Evolutionary conservation across 768 basidiomycete genomes (phyloP).

Genomic region (Lactifluus rugatus): DNA sequence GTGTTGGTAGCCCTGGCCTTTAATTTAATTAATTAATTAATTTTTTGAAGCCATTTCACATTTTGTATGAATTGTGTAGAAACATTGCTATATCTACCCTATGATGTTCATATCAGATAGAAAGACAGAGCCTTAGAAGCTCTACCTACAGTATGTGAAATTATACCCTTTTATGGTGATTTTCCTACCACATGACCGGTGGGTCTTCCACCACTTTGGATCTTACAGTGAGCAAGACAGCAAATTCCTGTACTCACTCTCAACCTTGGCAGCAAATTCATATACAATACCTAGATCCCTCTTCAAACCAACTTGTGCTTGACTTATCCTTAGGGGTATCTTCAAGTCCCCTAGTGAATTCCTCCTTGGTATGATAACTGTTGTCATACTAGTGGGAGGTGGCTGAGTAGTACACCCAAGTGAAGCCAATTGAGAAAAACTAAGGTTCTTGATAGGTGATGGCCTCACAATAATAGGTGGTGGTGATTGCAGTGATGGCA

Average conservation of each 20-base stretch:
- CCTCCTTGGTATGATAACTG: conserved; percentile 34
- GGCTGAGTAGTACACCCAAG: conserved; percentile 36
- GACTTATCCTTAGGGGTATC: conserved; percentile 60
- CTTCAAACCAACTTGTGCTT: conserved; percentile 68
- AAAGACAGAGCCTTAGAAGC: too few relatives aligned
- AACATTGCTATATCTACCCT: too few relatives aligned
- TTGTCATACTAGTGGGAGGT: conserved; percentile 22
- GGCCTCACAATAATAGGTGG: conserved; percentile 10
- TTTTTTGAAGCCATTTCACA: too few relatives aligned
- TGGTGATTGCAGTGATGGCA: conserved; percentile 5
- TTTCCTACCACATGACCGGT: too few relatives aligned
- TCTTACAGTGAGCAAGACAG: too few relatives aligned
- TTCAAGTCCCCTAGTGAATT: conserved; percentile 66
- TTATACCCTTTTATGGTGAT: too few relatives aligned
- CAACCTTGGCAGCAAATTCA: conserved; percentile 77
- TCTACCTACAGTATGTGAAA: too few relatives aligned
- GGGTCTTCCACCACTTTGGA: too few relatives aligned
- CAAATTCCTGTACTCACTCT: conserved; percentile 45
- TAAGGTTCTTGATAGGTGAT: conserved; percentile 20
- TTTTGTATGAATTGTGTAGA: too few relatives aligned
- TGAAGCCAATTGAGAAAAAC: conserved; percentile 36
- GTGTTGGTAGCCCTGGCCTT: too few relatives aligned
- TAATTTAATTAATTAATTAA: too few relatives aligned
- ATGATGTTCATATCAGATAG: too few relatives aligned
- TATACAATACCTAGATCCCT: conserved; percentile 74